A percentile compares a stretch with the other conserved stretches of the same genome.
phyloP scores from a whole-genome alignment of 495 filamentous ascomycete genomes.

The Trichodelitschia bisporula region DNA sequence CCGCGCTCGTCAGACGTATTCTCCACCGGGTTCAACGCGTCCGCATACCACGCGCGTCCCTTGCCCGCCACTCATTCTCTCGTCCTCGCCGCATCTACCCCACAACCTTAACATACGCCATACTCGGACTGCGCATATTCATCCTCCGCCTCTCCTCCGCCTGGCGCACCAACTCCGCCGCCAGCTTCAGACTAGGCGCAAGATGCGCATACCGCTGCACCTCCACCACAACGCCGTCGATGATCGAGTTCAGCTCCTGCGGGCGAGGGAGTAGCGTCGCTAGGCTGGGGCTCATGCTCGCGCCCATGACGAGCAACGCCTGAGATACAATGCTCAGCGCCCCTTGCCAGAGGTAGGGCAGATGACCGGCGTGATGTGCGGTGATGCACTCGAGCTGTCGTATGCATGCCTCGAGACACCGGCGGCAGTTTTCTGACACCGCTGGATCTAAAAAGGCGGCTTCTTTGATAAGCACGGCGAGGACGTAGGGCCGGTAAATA shows the following conservation, averaged over 20 bases:
- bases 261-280: conserved; percentile 38
- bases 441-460: conserved; percentile 37
- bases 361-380: conserved; percentile 60
- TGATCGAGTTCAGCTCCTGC: conserved; percentile 41
- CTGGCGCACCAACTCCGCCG: conserved; percentile 55
- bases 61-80: too few relatives aligned
- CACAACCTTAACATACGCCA: too few relatives aligned
- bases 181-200: conserved; percentile 46
- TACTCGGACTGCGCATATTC: too few relatives aligned
- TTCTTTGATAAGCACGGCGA: conserved; percentile 58
- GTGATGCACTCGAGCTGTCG: conserved; percentile 57
- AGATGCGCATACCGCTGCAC: conserved; percentile 48
- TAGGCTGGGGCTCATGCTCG: conserved; percentile 55
- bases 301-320: conserved; percentile 58
- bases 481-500: conserved; percentile 62
- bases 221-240: conserved; percentile 47
- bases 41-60: too few relatives aligned
- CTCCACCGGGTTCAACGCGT: too few relatives aligned
- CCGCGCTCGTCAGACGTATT: too few relatives aligned
- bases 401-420: conserved; percentile 61
- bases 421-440: conserved; percentile 52
- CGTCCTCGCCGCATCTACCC: too few relatives aligned
- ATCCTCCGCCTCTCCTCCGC: conserved; percentile 40
- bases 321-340: conserved; percentile 54
- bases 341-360: conserved; percentile 74